These are phyloP conservation scores for Elsinoe arachidis DNA, from an alignment of 2,329 filamentous ascomycete genomes.

Conservation along the genomic window DNA sequence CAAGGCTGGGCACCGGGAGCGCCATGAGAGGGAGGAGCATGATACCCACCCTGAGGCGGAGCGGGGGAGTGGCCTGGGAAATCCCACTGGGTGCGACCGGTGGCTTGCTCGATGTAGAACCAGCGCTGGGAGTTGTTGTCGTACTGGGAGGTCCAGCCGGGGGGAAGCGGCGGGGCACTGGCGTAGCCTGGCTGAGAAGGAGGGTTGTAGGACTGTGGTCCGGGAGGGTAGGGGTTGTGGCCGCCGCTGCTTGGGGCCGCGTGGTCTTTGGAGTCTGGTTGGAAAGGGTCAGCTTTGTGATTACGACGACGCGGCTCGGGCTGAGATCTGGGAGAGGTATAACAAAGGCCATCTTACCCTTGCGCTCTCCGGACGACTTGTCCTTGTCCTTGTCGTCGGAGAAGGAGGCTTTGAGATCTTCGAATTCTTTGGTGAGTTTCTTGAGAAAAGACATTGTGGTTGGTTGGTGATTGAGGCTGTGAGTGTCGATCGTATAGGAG, in stretches of 20 bases:
- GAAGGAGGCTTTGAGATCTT: slow-evolving; percentile 27
- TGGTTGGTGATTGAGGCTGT: neutral
- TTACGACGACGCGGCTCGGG: slow-evolving; percentile 22
- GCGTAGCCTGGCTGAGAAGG: slow-evolving; percentile 23
- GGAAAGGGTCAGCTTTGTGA: slow-evolving; percentile 22
- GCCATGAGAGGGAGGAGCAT: slow-evolving; percentile 21
- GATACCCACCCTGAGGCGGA: slow-evolving; percentile 21
- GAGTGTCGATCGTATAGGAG: neutral
- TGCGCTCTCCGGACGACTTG: slow-evolving; percentile 23
- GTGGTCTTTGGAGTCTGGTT: slow-evolving; percentile 23
- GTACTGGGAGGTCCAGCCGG: slow-evolving; percentile 56
- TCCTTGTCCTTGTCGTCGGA: slow-evolving; percentile 25
- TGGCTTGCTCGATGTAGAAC: slow-evolving; percentile 56
- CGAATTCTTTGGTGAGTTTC: slow-evolving; percentile 38
- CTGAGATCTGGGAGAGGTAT: slow-evolving; percentile 17
- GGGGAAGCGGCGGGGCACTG: slow-evolving; percentile 43
- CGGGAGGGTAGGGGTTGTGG: slow-evolving; percentile 15
- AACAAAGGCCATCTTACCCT: slow-evolving; percentile 12
- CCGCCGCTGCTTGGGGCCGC: slow-evolving; percentile 13
- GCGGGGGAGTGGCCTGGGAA: slow-evolving; percentile 34
- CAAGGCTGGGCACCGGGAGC: slow-evolving; percentile 9
- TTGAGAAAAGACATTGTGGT: slow-evolving; percentile 38
- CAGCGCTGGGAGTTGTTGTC: slow-evolving; percentile 54
- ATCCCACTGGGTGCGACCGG: slow-evolving; percentile 57
- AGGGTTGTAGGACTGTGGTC: slow-evolving; percentile 20